Conservation (phyloP, 2,329 filamentous ascomycete genomes). For the Verticillium alfalfae region DNA sequence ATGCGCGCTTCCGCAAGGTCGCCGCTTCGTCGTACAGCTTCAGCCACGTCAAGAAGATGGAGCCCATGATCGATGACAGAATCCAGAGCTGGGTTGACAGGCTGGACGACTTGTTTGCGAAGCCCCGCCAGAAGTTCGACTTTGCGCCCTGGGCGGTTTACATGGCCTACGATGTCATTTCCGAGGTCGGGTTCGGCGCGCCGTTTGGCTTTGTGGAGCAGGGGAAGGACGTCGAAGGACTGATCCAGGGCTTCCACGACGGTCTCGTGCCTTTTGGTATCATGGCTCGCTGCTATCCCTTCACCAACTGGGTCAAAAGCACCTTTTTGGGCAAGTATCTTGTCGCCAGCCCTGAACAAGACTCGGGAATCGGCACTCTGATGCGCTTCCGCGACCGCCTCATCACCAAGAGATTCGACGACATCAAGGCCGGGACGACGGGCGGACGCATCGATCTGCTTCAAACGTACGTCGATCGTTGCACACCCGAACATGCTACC, state of each 20-base stretch:
- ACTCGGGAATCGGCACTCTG: constrained; percentile 47
- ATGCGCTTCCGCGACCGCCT: constrained; percentile 54
- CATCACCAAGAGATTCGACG: constrained; percentile 38
- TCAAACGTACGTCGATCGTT: constrained; percentile 31
- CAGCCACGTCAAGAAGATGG: constrained; percentile 52
- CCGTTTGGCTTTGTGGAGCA: constrained; percentile 50
- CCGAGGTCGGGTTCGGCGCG: constrained; percentile 48
- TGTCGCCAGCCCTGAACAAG: constrained; percentile 45
- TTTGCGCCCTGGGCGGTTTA: constrained; percentile 51
- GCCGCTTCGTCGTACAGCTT: constrained; percentile 50
- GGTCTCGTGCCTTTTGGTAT: constrained; percentile 44
- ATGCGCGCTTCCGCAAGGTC: constrained; percentile 47
- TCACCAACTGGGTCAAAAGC: constrained; percentile 48
- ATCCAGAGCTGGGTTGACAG: constrained; percentile 44
- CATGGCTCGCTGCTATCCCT: constrained; percentile 45
- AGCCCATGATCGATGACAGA: constrained; percentile 45
- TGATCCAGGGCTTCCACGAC: constrained; percentile 50
- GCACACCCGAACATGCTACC: background rate
- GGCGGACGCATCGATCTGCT: constrained; percentile 43
- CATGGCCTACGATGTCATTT: constrained; percentile 54
- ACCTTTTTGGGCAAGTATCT: constrained; percentile 46
- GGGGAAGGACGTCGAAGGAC: constrained; percentile 43
- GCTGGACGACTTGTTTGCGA: constrained; percentile 39
- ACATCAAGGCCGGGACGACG: constrained; percentile 38
- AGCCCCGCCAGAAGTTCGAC: constrained; percentile 39